Conservation (phyloP, 176 grass and related monocot genomes). For the Metroxylon sagu region DNA sequence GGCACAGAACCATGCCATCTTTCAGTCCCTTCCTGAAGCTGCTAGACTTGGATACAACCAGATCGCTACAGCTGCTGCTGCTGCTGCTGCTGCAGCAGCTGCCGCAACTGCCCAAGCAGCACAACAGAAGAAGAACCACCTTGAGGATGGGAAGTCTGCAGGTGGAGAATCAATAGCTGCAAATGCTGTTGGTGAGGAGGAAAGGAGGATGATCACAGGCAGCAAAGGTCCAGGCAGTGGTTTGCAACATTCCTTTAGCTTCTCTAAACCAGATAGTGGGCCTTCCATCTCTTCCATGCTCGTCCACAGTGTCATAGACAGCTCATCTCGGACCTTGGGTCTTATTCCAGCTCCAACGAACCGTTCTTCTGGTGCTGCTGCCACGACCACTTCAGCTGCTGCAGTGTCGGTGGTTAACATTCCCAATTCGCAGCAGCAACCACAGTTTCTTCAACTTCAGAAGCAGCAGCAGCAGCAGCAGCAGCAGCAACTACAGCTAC, state of each 20-base stretch:
- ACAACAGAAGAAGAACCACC: conserved; percentile 51
- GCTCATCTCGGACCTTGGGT: conserved; percentile 52
- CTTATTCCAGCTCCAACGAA: conserved; percentile 50
- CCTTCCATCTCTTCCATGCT: conserved; percentile 38
- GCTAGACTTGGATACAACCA: conserved; percentile 62
- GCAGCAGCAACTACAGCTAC: not conserved
- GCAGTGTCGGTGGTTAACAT: too few relatives aligned
- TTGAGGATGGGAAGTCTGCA: conserved; percentile 53
- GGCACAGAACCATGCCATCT: conserved; percentile 61
- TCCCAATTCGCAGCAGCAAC: conserved; percentile 11
- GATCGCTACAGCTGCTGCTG: conserved; percentile 27
- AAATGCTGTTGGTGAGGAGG: conserved; percentile 38
- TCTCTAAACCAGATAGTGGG: conserved; percentile 62
- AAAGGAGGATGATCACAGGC: conserved; percentile 52
- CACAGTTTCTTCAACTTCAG: conserved; percentile 32
- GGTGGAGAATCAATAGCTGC: conserved; percentile 42
- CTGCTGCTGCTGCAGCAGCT: conserved; percentile 14
- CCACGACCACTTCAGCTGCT: not conserved
- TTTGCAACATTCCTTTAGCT: conserved; percentile 73
- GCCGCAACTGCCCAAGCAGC: conserved; percentile 38
- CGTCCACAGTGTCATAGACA: conserved; percentile 37
- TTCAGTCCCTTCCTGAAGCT: conserved; percentile 76
- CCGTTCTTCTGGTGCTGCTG: conserved; percentile 30
- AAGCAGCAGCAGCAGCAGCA: conserved; percentile 42
- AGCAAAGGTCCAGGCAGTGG: conserved; percentile 35